Base-by-base conservation (phyloP, 768 basidiomycete genomes). In the Melanogaster broomeanus region DNA sequence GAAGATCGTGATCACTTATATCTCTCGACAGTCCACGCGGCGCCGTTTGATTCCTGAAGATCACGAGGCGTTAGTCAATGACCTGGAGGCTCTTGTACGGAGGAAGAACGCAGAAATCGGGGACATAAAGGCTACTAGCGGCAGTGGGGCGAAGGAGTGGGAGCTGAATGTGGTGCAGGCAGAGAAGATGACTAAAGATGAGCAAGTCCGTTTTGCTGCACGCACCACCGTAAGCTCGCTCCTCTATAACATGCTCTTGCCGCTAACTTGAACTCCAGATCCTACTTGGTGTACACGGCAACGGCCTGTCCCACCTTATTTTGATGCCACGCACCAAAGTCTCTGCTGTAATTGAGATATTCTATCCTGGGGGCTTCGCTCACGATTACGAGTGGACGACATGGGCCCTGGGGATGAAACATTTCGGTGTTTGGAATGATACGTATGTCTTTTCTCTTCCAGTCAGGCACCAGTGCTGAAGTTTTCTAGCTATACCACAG, bases 321-420 rank as follows among this genome's bases (percentile, higher is more conserved):
- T 83, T 87, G 74, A 92, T 93, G 90, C 82, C 87, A 19, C 79
- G 80, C 1, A 88, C 84, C 4, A 81, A 81, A 0, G 68, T 83
- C n/a, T 84, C 88, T 6, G 84, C 89, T 6, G 89, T 94, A 18
- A 87, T 94, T 56, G 91, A 94, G 69, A 81, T 94, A 13, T 90
- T 94, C 71, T 88, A 77, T 62, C 90, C 90, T 0, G 75, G 68
- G 3, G 92, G 90, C 0, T 93, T 90, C 63, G 85, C 91, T 24
- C 85, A 88, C 60, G 92, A 93, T 61, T 93, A 93, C 64, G 83
- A 91, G 61, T 94, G 90, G 84, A 93, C 91, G 0, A 66, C 85
- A 5, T 69, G 80, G 30, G 83, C 88, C 0, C 68, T 93, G 11
- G 89, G 89, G 5, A 84, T 90, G 77, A 74, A 67, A 16, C 84